A percentile compares a stretch with the other conserved stretches of the same genome.
Evolutionary conservation across 148 eudicot genomes (phyloP).

Genomic region (Arctostaphylos glauca): DNA sequence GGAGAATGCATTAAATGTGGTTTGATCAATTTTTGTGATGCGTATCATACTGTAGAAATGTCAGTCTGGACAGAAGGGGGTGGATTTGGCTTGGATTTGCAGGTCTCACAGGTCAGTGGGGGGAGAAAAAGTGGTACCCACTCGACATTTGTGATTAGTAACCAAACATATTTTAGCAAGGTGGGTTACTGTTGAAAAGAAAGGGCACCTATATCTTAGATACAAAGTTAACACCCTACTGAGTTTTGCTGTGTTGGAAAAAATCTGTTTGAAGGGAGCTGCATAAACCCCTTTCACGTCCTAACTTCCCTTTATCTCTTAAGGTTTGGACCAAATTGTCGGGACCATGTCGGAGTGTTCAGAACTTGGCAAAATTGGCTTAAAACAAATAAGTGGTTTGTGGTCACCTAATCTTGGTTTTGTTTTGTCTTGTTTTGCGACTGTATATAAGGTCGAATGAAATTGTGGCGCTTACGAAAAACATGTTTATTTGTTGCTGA

Average conservation of each 20-base stretch:
- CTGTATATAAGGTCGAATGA: background rate
- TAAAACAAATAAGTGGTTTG: background rate
- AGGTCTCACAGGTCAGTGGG: conserved; percentile 3
- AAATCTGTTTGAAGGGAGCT: background rate
- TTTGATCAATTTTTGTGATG: background rate
- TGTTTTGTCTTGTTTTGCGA: background rate
- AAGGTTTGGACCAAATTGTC: background rate
- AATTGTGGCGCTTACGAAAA: background rate
- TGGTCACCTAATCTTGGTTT: background rate
- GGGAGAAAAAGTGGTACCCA: background rate
- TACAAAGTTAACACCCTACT: background rate
- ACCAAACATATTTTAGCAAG: background rate
- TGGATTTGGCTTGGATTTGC: background rate
- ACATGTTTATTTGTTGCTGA: background rate
- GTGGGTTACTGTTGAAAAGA: background rate
- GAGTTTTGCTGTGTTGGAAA: background rate
- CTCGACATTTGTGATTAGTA: background rate
- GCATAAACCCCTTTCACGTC: background rate
- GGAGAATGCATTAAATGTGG: background rate
- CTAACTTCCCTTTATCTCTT: background rate
- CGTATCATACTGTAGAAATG: background rate
- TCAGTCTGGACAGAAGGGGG: background rate
- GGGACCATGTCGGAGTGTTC: background rate
- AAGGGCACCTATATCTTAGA: background rate
- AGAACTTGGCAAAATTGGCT: conserved; percentile 1